phyloP scores from a whole-genome alignment of 1,284 basidiomycete genomes.

The Clitocybe nebularis region DNA sequence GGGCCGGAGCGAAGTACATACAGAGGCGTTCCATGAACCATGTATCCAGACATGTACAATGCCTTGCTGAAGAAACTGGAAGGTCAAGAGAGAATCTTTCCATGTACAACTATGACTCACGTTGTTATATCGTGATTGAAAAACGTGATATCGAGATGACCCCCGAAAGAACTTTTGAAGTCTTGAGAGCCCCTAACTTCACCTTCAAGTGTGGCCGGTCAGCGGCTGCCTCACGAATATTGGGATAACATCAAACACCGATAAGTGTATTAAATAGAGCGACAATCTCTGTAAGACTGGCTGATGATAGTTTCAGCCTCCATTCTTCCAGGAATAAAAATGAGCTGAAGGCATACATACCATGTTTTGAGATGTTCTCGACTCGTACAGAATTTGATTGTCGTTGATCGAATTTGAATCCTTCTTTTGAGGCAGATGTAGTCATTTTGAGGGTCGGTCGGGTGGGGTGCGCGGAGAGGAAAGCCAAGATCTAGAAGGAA shows the following conservation, averaged over 20 bases:
- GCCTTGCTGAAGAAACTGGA: constrained; percentile 45
- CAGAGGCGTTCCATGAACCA: constrained; percentile 52
- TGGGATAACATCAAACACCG: no score
- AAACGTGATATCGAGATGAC: constrained; percentile 49
- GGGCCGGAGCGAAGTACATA: constrained; percentile 34
- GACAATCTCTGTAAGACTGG: constrained; percentile 46
- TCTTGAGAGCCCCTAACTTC: constrained; percentile 34
- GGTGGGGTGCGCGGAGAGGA: constrained; percentile 16
- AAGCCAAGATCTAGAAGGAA: constrained; percentile 14
- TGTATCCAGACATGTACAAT: constrained; percentile 63
- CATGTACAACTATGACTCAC: constrained; percentile 20
- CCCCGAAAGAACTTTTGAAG: constrained; percentile 33
- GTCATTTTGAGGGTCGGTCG: constrained; percentile 10
- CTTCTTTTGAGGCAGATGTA: constrained; percentile 7
- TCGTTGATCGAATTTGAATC: constrained; percentile 10
- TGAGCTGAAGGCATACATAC: constrained; percentile 22
- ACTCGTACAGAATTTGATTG: constrained; percentile 36
- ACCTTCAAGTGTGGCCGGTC: constrained; percentile 11
- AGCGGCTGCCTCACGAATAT: neutral
- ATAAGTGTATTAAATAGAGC: constrained; percentile 54
- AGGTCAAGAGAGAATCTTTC: neutral
- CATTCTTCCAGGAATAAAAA: constrained; percentile 2
- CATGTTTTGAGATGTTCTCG: constrained; percentile 37
- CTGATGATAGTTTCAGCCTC: constrained; percentile 21
- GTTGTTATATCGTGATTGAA: constrained; percentile 42